These are phyloP conservation scores for Cryphonectria carpinicola DNA, from an alignment of 2,329 filamentous ascomycete species.

Conservation along the genomic window DNA sequence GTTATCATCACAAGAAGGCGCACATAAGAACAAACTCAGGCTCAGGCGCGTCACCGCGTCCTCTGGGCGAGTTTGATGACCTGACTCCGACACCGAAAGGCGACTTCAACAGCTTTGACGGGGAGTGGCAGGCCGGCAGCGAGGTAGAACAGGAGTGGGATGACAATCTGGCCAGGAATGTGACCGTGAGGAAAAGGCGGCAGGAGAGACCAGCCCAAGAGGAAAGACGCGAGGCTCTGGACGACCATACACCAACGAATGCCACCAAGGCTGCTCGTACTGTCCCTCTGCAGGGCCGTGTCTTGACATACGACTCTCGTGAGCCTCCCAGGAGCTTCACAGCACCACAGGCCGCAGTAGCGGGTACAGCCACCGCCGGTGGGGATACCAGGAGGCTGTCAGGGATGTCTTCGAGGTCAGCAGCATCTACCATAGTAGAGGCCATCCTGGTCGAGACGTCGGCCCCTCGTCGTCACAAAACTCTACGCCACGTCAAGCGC, in stretches of 20 bases:
- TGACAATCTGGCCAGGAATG: conserved; percentile 56
- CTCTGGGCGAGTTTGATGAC: conserved; percentile 44
- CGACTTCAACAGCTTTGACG: conserved; percentile 61
- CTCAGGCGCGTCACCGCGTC: conserved; percentile 47
- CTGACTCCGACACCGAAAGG: conserved; percentile 48
- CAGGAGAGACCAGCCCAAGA: conserved; percentile 35
- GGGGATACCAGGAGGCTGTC: conserved; percentile 56
- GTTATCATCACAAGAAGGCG: conserved; percentile 37
- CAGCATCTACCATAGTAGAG: conserved; percentile 60
- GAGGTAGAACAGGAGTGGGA: conserved; percentile 61
- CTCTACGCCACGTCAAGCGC: conserved; percentile 65
- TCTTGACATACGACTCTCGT: conserved; percentile 44
- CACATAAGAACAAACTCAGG: conserved; percentile 47
- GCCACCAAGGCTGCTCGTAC: conserved; percentile 55
- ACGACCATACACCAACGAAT: conserved; percentile 55
- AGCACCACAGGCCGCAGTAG: conserved; percentile 32
- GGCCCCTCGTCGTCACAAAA: conserved; percentile 52
- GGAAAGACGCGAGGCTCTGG: conserved; percentile 46
- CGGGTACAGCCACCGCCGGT: conserved; percentile 40
- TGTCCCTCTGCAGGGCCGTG: conserved; percentile 50
- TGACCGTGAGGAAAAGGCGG: conserved; percentile 54
- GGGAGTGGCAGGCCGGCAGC: conserved; percentile 56
- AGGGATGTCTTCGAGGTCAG: conserved; percentile 58
- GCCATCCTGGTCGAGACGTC: conserved; percentile 59
- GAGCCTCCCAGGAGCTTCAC: conserved; percentile 37